Evolutionary conservation across 2,329 filamentous ascomycete species (phyloP), one percentile per base, ranked within the genome.

Genomic region (Teratosphaeriaceae sp.): DNA sequence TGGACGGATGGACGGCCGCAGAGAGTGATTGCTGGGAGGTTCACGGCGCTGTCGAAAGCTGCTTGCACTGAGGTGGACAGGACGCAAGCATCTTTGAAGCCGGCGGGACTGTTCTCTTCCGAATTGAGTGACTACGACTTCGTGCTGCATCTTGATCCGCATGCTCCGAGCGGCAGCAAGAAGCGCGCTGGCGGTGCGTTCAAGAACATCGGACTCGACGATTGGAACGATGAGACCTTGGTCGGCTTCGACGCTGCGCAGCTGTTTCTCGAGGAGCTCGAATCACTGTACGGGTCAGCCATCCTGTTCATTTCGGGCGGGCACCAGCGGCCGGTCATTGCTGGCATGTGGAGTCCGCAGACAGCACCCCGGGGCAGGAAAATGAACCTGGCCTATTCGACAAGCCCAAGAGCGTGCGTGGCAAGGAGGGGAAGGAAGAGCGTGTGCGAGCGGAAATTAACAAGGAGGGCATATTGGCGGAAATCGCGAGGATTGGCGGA

Each of bases 111-210:
- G 7, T 97, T 97, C 66, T 71, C 76, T n/a, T 73, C 84, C 2
- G 78, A 82, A 0, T 71, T 87, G 5, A 65, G 66, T 8, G 88
- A 95, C 51, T 98, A 89, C 63, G 88, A 97, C 61, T 83, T 97
- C 50, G 68, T 90, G n/a, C 70, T 98, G 42, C 78, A 83, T 57
- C 69, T 97, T 16, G 76, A 78, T 13, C 18, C 43, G n/a, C n/a
- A n/a, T 20, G n/a, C 22, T 15, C 22, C 16, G 11, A 16, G 24
- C 6, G 41, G 24, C 12, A 38, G 34, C 6, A 60, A 76, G 34
- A 70, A 54, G 45, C 40, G 59, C 50, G 59, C 53, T 26, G 57
- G 57, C 42, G 58, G 53, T 12, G 69, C 54, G 0, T 96, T 83
- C 72, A 95, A 94, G 67, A 96, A 96, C 60, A 71, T 96, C 24